These are phyloP conservation scores for Musa schizocarpa DNA, from an alignment of 176 grass and related monocot species.

Conservation along the genomic window DNA sequence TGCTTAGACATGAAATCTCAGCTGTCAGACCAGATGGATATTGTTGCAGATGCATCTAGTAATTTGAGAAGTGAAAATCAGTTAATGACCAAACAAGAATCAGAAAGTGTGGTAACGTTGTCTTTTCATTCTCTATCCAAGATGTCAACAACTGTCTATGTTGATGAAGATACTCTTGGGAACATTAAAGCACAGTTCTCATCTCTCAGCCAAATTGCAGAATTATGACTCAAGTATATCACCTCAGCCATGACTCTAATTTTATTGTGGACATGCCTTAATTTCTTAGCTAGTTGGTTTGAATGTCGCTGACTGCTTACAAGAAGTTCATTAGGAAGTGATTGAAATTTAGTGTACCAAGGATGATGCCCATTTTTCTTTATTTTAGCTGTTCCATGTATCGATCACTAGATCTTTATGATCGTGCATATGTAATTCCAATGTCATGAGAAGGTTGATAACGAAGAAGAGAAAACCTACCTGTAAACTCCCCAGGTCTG, in stretches of 20 bases:
- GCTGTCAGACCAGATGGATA: constrained; percentile 1
- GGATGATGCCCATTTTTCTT: background rate
- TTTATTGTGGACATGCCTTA: too few relatives aligned
- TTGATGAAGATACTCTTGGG: constrained; percentile 28
- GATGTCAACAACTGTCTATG: constrained; percentile 22
- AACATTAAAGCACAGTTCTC: constrained; percentile 38
- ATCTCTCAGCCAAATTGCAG: constrained; percentile 25
- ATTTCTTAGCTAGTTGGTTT: background rate
- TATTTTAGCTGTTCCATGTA: background rate
- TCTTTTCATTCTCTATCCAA: constrained; percentile 30
- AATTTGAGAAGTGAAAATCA: constrained; percentile 2
- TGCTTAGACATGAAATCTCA: constrained; percentile 32
- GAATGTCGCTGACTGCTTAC: background rate
- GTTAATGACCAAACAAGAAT: constrained; percentile 5
- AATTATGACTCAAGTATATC: constrained; percentile 35
- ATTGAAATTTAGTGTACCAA: background rate
- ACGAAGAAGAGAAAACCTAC: background rate
- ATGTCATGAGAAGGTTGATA: background rate
- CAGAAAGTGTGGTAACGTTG: constrained; percentile 7
- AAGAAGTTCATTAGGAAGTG: background rate
- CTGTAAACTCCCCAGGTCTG: too few relatives aligned
- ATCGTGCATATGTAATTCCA: background rate
- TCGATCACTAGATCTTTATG: background rate
- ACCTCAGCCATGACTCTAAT: background rate
- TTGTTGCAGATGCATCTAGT: constrained; percentile 8